Evolutionary conservation across 345 rosid genomes (phyloP), one percentile per base, ranked within the genome.

Genomic region (Erodium maritimum): DNA sequence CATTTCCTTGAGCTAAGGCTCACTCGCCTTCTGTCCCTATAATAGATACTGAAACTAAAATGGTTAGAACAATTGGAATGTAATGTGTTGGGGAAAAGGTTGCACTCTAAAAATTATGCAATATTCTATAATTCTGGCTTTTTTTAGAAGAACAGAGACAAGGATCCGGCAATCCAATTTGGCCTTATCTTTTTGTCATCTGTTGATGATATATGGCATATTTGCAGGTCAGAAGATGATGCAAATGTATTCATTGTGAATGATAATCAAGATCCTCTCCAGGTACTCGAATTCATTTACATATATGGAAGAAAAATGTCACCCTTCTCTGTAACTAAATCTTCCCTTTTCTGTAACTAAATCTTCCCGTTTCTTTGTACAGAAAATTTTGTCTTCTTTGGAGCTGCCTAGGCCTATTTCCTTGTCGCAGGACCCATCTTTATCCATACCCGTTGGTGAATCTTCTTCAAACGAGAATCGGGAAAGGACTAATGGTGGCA

Each of bases 331-430:
- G 19, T 7, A 0, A 34, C 33, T 55, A 7, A 29, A 46, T 65
- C 42, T 67, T 69, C 37, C 76, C 51, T 5, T 37, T 58, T 58
- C 61, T 19, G 19, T 7, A 0, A 34, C 33, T 55, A 7, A 29
- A 46, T 65, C 42, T 67, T 69, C 37, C 76, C 51, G 57, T 67
- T 55, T 54, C 66, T 69, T 67, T 62, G 51, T 25, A 61, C 77
- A 87, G 99, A 79, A 72, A 77, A 90, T 91, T 42, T 75, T 94
- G 63, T 90, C 96, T 64, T 94, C 97, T 63, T 76, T 90, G 82
- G 95, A 85, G 87, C 74, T 94, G 66, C 95, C 99, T 56, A 71
- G 83, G 75, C 79, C 87, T 68, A 80, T 87, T 57, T 73, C 96
- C 34, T 56, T 78, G 58, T 78, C 88, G 67, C 79, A 85, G 74